Evolutionary conservation across 495 filamentous ascomycete genomes (phyloP), one percentile per base, ranked within the genome.

Genomic region (Filosporella fistucella): DNA sequence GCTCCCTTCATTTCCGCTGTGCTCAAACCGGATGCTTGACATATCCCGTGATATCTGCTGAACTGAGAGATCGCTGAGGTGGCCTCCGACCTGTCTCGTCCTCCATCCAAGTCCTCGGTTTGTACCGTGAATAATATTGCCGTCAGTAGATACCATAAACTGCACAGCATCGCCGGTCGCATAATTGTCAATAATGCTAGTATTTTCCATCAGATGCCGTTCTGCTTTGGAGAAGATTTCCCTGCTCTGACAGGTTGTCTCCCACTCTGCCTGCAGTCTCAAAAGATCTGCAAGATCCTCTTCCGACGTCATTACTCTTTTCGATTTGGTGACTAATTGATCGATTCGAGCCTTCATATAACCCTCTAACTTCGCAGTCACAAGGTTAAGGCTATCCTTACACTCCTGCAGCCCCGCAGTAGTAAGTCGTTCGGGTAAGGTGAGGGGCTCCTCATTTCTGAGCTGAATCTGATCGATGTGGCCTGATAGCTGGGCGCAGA

Each of bases 141-240:
- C 64, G 52, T 63, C 60, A 4, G 67, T 62, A n/a, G 67, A 70
- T 36, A 70, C 63, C 64, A 70, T 66, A 26, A 67, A 70, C 41
- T 70, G 63, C 14, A 70, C 25, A 18, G 67, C 53, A 39, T 70
- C 64, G 10, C 67, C 64, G 26, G 61, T 65, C 28, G 52, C 61
- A 36, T 70, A 61, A 41, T 68, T 68, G 21, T 67, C 63, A 49
- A 70, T 62, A 3, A 38, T 58, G 49, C 49, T 70, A 13, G 61
- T 54, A 32, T 58, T 66, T 45, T 64, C 62, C 30, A 56, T 63
- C 16, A 70, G 45, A 26, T 63, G 48, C 23, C 18, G 55, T 13
- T 61, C 61, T 43, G 67, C 67, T 48, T 51, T 58, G 9, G 63
- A 58, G 60, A 60, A 70, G 45, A 70, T 68, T 49, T 64, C 54